phyloP scores from a whole-genome alignment of 2,329 filamentous ascomycete genomes.

The Nemania abortiva region DNA sequence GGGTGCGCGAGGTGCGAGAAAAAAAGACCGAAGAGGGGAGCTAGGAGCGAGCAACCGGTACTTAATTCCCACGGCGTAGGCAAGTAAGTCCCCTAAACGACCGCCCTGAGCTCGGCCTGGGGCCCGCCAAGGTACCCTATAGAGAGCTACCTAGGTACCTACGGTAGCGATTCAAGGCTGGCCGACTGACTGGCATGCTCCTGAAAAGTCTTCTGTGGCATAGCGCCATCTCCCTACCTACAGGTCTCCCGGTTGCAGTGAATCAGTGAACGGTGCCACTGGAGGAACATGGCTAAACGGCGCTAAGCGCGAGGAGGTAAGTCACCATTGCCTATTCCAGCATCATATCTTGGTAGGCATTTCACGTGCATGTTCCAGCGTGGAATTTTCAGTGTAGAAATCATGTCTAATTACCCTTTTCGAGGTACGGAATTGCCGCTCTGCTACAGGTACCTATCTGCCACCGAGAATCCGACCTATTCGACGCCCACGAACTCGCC shows the following conservation, averaged over 20 bases:
- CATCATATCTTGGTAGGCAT: background rate
- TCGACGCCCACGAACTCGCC: background rate
- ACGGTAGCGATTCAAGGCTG: background rate
- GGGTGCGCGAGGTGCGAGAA: constrained; percentile 23
- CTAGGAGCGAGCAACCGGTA: constrained; percentile 2
- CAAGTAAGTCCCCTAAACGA: constrained; percentile 1
- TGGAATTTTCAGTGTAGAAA: constrained; percentile 26
- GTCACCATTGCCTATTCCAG: constrained; percentile 31
- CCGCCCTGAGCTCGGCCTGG: background rate
- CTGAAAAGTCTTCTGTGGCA: constrained; percentile 17
- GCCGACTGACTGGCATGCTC: constrained; percentile 16
- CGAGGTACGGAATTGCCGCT: background rate
- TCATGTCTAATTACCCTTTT: constrained; percentile 25
- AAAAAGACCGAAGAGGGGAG: constrained; percentile 33
- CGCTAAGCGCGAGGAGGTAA: constrained; percentile 10
- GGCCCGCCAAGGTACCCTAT: background rate
- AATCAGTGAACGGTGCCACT: background rate
- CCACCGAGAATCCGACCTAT: constrained; percentile 4
- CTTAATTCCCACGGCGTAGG: background rate
- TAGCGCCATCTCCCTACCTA: constrained; percentile 1
- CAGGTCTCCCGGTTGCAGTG: constrained; percentile 16
- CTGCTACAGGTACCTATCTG: too few species aligned
- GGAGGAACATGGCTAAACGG: background rate
- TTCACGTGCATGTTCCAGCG: constrained; percentile 18
- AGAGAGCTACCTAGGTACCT: background rate